Percentiles rank a stretch among this genome's conserved stretches.
Conservation (phyloP, 345 rosid species). For the Isatis tinctoria region DNA sequence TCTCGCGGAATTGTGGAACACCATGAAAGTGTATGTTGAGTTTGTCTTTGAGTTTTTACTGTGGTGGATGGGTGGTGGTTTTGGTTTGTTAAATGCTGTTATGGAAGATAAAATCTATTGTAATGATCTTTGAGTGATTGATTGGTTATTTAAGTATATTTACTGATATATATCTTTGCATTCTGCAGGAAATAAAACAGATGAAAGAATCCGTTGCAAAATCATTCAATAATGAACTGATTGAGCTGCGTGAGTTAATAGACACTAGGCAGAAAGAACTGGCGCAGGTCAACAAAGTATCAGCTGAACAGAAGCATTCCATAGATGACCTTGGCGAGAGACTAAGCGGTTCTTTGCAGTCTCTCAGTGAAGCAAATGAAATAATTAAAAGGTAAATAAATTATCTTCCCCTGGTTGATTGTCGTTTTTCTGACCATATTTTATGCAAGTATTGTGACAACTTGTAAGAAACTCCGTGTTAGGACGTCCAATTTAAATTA, state of each 20-base stretch:
- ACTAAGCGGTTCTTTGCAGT: constrained; percentile 72
- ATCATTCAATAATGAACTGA: constrained; percentile 47
- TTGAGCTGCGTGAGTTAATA: constrained; percentile 44
- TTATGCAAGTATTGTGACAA: constrained; percentile 3
- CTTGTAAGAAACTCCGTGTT: not conserved
- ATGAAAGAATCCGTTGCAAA: constrained; percentile 57
- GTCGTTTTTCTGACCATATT: not conserved
- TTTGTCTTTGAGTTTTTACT: constrained; percentile 9
- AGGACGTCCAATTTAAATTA: not conserved
- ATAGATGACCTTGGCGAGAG: constrained; percentile 79
- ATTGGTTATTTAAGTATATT: not conserved
- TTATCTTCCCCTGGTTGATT: not conserved
- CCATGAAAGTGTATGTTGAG: constrained; percentile 57
- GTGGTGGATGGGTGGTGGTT: not conserved
- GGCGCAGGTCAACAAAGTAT: constrained; percentile 48
- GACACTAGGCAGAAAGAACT: constrained; percentile 61
- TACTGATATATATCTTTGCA: constrained; percentile 19
- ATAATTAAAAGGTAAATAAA: constrained; percentile 59
- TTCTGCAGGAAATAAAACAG: constrained; percentile 64
- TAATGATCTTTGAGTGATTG: not conserved
- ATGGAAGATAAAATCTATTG: not conserved
- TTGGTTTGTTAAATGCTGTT: not conserved
- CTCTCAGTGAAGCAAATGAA: constrained; percentile 85
- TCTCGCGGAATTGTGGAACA: constrained; percentile 52
- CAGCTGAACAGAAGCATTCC: constrained; percentile 73